Conservation (phyloP, 257 asterid genomes). For the Capsicum baccatum region DNA sequence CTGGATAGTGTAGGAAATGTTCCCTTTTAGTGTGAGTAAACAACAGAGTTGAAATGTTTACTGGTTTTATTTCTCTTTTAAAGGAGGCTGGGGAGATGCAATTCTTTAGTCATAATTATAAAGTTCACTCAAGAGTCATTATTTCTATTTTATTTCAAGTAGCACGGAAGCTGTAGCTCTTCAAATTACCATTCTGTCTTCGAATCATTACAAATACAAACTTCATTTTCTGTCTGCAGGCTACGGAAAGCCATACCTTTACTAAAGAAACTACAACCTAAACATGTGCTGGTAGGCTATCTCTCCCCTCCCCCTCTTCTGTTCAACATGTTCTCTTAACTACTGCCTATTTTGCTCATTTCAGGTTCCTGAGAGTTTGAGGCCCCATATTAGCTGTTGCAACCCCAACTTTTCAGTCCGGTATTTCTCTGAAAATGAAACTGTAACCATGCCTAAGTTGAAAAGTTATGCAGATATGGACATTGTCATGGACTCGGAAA, state of each 20-base stretch:
- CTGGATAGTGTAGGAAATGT: neutral
- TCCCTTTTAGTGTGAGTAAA: neutral
- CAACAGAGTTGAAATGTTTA: neutral
- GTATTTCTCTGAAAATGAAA: constrained; percentile 58
- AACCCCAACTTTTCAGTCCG: constrained; percentile 44
- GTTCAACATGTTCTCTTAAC: neutral
- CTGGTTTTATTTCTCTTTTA: neutral
- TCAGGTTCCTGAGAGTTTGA: constrained; percentile 70
- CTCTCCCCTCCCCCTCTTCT: neutral
- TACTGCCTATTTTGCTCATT: constrained; percentile 19
- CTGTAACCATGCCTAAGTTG: constrained; percentile 49
- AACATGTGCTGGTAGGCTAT: constrained; percentile 64
- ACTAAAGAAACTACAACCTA: constrained; percentile 70
- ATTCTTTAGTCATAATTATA: neutral
- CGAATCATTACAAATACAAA: neutral
- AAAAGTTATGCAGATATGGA: constrained; percentile 48
- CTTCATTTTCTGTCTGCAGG: constrained; percentile 45
- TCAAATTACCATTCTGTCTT: neutral
- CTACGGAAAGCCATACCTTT: constrained; percentile 49
- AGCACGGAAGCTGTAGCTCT: neutral
- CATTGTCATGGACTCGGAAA: constrained; percentile 57
- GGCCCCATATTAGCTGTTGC: constrained; percentile 40
- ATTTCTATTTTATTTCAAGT: neutral
- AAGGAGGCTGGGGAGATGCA: neutral
- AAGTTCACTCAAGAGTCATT: neutral